Conservation (phyloP, 2,329 filamentous ascomycete genomes). For the Sclerotinia nivalis region DNA sequence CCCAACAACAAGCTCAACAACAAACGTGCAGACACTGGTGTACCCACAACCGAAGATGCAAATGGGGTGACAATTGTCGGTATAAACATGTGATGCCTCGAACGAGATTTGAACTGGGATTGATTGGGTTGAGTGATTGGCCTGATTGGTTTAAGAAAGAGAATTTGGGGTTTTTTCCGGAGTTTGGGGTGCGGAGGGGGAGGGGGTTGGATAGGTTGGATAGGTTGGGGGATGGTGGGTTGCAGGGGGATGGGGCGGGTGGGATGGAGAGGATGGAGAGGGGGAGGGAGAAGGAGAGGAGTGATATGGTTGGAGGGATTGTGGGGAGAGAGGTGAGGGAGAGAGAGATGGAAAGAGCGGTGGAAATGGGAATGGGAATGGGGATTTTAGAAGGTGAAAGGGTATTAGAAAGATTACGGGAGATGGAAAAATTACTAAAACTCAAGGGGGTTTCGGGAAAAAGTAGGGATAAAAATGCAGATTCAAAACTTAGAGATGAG, state of each 20-base stretch:
- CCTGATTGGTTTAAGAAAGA: conserved; percentile 47
- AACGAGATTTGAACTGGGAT: conserved; percentile 44
- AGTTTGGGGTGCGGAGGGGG: not conserved
- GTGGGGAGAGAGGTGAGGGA: not conserved
- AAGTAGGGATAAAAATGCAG: not conserved
- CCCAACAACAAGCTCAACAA: not conserved
- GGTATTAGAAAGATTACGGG: conserved; percentile 24
- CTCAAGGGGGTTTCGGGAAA: not conserved
- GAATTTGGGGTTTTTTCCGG: conserved; percentile 31
- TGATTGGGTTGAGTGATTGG: conserved; percentile 46
- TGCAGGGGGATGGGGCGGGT: conserved; percentile 10
- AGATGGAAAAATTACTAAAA: conserved; percentile 22
- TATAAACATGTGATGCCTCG: conserved; percentile 52
- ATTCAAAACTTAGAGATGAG: not conserved
- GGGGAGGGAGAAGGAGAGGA: conserved; percentile 21
- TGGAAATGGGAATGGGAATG: not conserved
- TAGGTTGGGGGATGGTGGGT: not conserved
- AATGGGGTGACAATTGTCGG: conserved; percentile 47
- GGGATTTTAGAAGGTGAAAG: not conserved
- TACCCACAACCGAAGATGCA: conserved; percentile 48
- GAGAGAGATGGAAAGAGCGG: not conserved
- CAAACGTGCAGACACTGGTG: conserved; percentile 51
- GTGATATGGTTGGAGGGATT: not conserved
- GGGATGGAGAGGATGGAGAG: conserved; percentile 6
- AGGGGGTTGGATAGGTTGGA: not conserved